Percentiles rank a stretch among this genome's conserved stretches.
These are phyloP conservation scores for Blakeslea trispora DNA, from an alignment of 371 early-diverging fungal species.

Conservation along the genomic window DNA sequence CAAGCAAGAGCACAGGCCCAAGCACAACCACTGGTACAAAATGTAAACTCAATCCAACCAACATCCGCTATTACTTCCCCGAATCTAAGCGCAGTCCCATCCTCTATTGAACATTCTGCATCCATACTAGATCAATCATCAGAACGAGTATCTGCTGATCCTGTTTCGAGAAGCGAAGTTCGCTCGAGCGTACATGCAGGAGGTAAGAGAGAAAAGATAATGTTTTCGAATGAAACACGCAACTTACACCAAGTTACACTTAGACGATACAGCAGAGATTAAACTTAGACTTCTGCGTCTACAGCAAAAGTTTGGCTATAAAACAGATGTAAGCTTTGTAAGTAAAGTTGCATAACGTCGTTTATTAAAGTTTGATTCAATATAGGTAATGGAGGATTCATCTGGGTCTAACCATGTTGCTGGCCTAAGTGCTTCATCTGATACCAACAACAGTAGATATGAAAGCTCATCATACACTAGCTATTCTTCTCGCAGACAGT, in stretches of 20 bases:
- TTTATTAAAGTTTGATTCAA: too few species aligned
- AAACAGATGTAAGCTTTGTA: conserved; percentile 24
- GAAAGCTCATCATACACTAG: conserved; percentile 4
- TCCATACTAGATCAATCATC: neutral
- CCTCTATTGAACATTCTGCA: too few species aligned
- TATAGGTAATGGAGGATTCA: too few species aligned
- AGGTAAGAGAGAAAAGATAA: too few species aligned
- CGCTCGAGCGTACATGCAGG: conserved; percentile 15
- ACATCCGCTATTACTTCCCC: conserved; percentile 3
- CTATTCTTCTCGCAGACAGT: conserved; percentile 13
- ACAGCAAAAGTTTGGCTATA: conserved; percentile 66
- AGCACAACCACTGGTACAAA: neutral
- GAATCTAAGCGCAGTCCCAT: neutral
- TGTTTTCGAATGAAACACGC: too few species aligned
- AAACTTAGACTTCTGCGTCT: conserved; percentile 54
- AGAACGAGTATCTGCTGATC: neutral
- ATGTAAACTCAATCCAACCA: neutral
- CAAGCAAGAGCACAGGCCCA: conserved; percentile 5
- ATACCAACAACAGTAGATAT: neutral
- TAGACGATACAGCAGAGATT: conserved; percentile 46
- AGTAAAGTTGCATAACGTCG: too few species aligned
- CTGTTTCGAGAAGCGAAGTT: neutral
- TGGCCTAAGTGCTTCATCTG: conserved; percentile 12
- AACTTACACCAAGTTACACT: too few species aligned
- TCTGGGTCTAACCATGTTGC: neutral